Conservation (phyloP, 345 rosid species). For the Populus pruinosa region DNA sequence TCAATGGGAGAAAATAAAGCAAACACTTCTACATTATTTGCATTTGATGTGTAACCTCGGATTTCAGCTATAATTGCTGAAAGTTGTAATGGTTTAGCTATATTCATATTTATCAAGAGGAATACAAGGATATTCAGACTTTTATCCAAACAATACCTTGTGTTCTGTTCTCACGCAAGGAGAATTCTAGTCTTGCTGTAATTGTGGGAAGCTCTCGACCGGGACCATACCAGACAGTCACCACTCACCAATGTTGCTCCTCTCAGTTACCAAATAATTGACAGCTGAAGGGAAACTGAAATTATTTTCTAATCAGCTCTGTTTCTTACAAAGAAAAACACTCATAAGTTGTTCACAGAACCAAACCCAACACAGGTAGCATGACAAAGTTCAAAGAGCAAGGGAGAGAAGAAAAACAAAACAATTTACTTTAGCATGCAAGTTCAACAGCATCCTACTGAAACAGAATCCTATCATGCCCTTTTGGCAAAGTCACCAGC, state of each 20-base stretch:
- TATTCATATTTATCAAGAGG: too few species aligned
- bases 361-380: constrained; percentile 1
- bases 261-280: not conserved
- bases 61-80: too few species aligned
- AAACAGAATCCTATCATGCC: constrained; percentile 38
- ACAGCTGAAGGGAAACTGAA: not conserved
- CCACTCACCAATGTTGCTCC: not conserved
- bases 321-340: not conserved
- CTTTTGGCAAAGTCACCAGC: constrained; percentile 59
- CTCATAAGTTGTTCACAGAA: not conserved
- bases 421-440: not conserved
- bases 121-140: too few species aligned
- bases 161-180: too few species aligned
- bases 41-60: too few species aligned
- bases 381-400: not conserved
- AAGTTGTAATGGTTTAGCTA: too few species aligned
- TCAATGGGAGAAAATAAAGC: too few species aligned
- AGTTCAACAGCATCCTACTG: not conserved
- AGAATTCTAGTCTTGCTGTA: too few species aligned
- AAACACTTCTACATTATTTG: too few species aligned
- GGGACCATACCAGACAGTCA: not conserved
- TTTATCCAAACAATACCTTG: too few species aligned
- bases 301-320: constrained; percentile 21
- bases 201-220: not conserved
- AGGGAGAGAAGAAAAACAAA: not conserved